A percentile compares a stretch with the other conserved stretches of the same genome.
These are phyloP conservation scores for Ascomycota sp. DNA, from an alignment of 2,329 filamentous ascomycete genomes.

Conservation along the genomic window DNA sequence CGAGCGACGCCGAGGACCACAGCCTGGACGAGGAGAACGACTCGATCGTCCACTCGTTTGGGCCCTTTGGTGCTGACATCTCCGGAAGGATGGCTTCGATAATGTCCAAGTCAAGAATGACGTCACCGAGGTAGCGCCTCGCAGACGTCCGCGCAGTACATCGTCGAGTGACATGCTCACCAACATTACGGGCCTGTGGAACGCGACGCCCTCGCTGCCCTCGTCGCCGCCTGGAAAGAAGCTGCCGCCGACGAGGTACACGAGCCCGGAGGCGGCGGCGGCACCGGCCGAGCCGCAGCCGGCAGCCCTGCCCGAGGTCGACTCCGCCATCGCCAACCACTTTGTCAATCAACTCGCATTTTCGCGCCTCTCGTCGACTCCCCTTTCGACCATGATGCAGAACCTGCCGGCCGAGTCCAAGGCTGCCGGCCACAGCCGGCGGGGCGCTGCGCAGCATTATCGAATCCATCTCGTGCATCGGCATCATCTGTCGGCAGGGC, in stretches of 20 bases:
- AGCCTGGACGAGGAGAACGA: constrained; percentile 89
- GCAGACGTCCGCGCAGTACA: constrained; percentile 6
- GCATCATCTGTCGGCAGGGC: constrained; percentile 72
- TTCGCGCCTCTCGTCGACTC: constrained; percentile 78
- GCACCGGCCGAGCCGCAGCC: too few relatives aligned
- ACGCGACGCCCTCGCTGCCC: too few relatives aligned
- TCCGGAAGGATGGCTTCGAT: constrained; percentile 68
- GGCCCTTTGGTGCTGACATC: constrained; percentile 71
- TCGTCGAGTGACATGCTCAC: constrained; percentile 6
- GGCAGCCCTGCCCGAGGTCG: constrained; percentile 6
- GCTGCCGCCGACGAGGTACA: not conserved
- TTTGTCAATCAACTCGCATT: constrained; percentile 90
- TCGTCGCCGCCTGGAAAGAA: constrained; percentile 4
- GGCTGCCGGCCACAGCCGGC: constrained; percentile 32
- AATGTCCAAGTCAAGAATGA: constrained; percentile 43
- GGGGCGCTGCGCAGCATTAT: constrained; percentile 51
- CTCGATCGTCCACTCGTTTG: constrained; percentile 78
- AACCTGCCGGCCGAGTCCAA: constrained; percentile 55
- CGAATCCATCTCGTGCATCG: constrained; percentile 57
- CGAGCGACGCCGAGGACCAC: constrained; percentile 40
- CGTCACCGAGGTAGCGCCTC: constrained; percentile 9
- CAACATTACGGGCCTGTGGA: too few relatives aligned
- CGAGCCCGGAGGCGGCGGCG: too few relatives aligned
- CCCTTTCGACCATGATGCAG: constrained; percentile 71
- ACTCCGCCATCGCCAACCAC: constrained; percentile 49